Conservation (phyloP, 2,329 filamentous ascomycete genomes). For the Pestalotiopsis sp. region DNA sequence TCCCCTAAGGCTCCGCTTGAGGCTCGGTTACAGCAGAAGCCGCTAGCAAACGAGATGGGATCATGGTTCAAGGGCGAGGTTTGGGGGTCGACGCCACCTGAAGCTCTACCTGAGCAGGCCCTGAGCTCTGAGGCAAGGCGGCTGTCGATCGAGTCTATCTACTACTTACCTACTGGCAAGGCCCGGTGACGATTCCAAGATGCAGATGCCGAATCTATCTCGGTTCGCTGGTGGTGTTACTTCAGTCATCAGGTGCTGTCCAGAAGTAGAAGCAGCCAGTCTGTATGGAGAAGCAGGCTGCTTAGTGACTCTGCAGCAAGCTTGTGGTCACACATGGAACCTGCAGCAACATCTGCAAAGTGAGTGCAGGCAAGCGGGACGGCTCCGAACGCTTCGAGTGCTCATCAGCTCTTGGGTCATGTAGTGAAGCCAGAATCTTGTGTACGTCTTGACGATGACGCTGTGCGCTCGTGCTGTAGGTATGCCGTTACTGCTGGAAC, state of each 20-base stretch:
- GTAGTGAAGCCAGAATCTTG: not conserved
- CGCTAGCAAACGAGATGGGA: conserved; percentile 5
- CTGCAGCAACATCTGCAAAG: conserved; percentile 7
- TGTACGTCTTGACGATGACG: not conserved
- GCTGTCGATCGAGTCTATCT: conserved; percentile 1
- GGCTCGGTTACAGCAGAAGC: conserved; percentile 12
- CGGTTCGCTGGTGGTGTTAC: conserved; percentile 10
- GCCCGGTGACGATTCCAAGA: conserved; percentile 10
- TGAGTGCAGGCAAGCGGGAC: conserved; percentile 1
- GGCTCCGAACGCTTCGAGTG: not conserved
- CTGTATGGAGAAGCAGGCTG: not conserved
- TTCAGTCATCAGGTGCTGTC: not conserved
- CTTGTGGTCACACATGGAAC: conserved; percentile 3
- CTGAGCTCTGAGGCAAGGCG: not conserved
- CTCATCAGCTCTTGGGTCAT: not conserved
- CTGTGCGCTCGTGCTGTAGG: not conserved
- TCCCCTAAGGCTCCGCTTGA: not conserved
- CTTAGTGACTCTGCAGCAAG: not conserved
- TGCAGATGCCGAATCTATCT: conserved; percentile 16
- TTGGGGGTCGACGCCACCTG: not conserved
- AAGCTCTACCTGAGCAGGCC: conserved; percentile 2
- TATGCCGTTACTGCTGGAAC: not conserved
- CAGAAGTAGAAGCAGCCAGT: conserved; percentile 6
- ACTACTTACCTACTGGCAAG: not conserved
- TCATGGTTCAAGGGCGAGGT: conserved; percentile 3